phyloP scores from a whole-genome alignment of 352 stramenopile genomes.

The Globisporangium nunn region DNA sequence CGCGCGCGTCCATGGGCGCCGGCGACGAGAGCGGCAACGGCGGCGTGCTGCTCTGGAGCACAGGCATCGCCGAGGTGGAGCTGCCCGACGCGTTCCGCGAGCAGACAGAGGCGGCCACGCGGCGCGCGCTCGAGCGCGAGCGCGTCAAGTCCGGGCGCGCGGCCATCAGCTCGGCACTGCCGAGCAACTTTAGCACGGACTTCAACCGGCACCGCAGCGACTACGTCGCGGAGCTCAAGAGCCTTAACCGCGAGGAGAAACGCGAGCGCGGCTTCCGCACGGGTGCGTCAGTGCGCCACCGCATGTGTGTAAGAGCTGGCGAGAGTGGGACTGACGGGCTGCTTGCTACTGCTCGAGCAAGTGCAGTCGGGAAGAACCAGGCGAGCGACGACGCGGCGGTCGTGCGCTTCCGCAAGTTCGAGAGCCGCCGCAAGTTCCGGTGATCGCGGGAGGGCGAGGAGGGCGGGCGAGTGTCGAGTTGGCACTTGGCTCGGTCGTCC shows the following conservation, averaged over 20 bases:
- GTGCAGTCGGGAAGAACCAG: constrained; percentile 48
- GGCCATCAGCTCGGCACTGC: constrained; percentile 41
- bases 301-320: not conserved
- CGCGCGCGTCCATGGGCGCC: constrained; percentile 22
- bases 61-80: constrained; percentile 76
- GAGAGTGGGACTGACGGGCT: not conserved
- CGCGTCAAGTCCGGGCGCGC: constrained; percentile 8
- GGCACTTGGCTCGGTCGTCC: no score
- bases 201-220: constrained; percentile 70
- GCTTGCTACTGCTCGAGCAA: no score
- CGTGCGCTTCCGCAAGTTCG: constrained; percentile 64
- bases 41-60: constrained; percentile 69
- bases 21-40: constrained; percentile 38
- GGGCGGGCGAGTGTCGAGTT: no score
- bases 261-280: constrained; percentile 55
- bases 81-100: constrained; percentile 47
- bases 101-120: constrained; percentile 42
- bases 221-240: constrained; percentile 66
- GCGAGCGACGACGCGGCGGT: constrained; percentile 58
- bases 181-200: constrained; percentile 69
- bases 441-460: not conserved
- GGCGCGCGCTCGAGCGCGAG: constrained; percentile 31
- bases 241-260: constrained; percentile 60
- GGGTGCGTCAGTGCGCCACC: constrained; percentile 15
- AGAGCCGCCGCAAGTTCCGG: constrained; percentile 45